Evolutionary conservation across 2,329 filamentous ascomycete species (phyloP).

Genomic region (Pseudocercospora fuligena): DNA sequence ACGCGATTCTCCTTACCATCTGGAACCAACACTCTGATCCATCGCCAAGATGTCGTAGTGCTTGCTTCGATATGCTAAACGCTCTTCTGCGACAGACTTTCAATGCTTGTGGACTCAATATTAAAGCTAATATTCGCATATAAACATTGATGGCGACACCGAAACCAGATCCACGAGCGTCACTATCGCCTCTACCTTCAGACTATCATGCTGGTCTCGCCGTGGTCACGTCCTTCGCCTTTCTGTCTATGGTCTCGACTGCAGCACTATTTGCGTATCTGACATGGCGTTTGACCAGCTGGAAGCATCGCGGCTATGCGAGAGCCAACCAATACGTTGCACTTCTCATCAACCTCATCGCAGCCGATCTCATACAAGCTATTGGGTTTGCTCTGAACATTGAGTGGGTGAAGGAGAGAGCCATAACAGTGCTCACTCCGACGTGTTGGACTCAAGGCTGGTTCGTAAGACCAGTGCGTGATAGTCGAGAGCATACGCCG

Average conservation of each 20-base stretch:
- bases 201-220: conserved; percentile 31
- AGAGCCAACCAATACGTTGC: conserved; percentile 67
- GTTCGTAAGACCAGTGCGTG: conserved; percentile 36
- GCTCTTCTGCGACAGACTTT: background rate
- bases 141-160: background rate
- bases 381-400: conserved; percentile 66
- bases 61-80: background rate
- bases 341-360: conserved; percentile 69
- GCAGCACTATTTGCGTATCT: conserved; percentile 34
- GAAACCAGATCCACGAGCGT: background rate
- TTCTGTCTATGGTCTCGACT: conserved; percentile 34
- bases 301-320: conserved; percentile 27
- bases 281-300: conserved; percentile 34
- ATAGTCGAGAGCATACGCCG: background rate
- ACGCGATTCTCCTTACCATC: background rate
- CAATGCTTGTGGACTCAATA: background rate
- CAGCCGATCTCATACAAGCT: conserved; percentile 70
- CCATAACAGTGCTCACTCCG: conserved; percentile 57
- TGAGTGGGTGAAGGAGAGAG: conserved; percentile 61
- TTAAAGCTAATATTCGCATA: background rate
- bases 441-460: conserved; percentile 68
- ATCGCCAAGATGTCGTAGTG: background rate
- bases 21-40: background rate
- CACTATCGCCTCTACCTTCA: conserved; percentile 28
- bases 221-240: conserved; percentile 28